These are phyloP conservation scores for Nicotiana noctiflora DNA, from an alignment of 257 asterid genomes.

Conservation along the genomic window DNA sequence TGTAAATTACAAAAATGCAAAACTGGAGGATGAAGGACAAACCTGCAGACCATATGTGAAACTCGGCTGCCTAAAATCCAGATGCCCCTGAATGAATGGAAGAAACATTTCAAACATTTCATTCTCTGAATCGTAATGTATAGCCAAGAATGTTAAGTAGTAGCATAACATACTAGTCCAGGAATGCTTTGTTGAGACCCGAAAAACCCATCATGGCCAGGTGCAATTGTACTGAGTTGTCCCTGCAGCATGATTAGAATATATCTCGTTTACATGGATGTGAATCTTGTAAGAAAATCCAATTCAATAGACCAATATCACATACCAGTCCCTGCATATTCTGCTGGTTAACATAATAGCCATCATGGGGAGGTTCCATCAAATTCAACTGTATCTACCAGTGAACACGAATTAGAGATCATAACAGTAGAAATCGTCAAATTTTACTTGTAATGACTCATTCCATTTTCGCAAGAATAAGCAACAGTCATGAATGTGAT, in stretches of 20 bases:
- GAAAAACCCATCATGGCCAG: conserved; percentile 66
- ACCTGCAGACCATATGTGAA: conserved; percentile 78
- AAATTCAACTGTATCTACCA: conserved; percentile 67
- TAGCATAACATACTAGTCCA: conserved; percentile 48
- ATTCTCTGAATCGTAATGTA: not conserved
- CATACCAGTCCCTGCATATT: conserved; percentile 77
- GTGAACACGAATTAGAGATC: conserved; percentile 10
- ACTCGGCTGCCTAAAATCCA: conserved; percentile 74
- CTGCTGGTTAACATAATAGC: conserved; percentile 68
- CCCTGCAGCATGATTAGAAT: conserved; percentile 40
- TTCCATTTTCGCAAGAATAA: not conserved
- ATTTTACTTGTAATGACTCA: not conserved
- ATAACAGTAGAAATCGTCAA: not conserved
- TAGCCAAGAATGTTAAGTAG: not conserved
- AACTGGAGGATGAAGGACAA: conserved; percentile 13
- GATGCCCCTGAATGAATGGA: conserved; percentile 53
- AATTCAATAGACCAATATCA: not conserved
- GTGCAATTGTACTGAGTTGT: conserved; percentile 55
- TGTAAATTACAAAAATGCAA: not conserved
- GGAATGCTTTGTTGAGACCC: conserved; percentile 67
- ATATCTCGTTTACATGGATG: not conserved
- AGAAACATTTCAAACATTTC: not conserved
- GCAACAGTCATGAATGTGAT: not conserved
- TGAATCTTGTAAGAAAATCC: not conserved
- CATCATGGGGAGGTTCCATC: conserved; percentile 95